Evolutionary conservation across 1,284 basidiomycete genomes (phyloP), one percentile per base, ranked within the genome.

Genomic region (Ustilago esculenta): DNA sequence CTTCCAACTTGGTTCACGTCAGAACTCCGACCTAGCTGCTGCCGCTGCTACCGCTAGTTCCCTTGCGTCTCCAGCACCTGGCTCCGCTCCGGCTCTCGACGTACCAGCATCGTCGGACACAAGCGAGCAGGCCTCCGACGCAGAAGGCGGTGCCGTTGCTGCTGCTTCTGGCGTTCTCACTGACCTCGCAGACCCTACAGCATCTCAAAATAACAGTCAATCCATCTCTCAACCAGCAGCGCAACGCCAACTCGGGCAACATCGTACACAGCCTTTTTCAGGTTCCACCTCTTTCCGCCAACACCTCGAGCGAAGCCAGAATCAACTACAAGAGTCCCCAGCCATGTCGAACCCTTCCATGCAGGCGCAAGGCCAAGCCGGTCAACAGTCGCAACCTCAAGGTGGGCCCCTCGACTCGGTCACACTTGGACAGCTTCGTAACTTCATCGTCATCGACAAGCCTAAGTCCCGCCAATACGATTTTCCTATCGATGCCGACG

Each of bases 401-500:
- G 41, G 30, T 8, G 72, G 72, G 2, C 67, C 69, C 9, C 59
- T 75, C 30, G 73, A 75, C 41, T 70, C 71, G 20, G 69, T 75
- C 42, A 71, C 72, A 5, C 55, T 75, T 1, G 71, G 73, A 11
- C 73, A 75, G 46, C 58, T 75, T 18, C 72, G 71, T 30, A 56
- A 73, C 44, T 48, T 75, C 30, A 65, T 75, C 29, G 53, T 63
- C 35, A 47, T 47, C 47, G 54, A 67, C 39, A 75, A 59, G 50
- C 73, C 65, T 18, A 71, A 71, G 27, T 51, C 68, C 10, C 53
- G 57, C 9, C 52, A 73, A 32, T 78, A 76, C 30, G 70, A 71
- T 25, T 81, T 77, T 34, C 68, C 78, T 17, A 57, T 76, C 10
- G 53, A 80, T 21, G 80, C 82, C 24, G 95, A 98, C 81, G 92